Base-by-base conservation (phyloP, 83 land plant genomes). In the Diphasiastrum complanatum region DNA sequence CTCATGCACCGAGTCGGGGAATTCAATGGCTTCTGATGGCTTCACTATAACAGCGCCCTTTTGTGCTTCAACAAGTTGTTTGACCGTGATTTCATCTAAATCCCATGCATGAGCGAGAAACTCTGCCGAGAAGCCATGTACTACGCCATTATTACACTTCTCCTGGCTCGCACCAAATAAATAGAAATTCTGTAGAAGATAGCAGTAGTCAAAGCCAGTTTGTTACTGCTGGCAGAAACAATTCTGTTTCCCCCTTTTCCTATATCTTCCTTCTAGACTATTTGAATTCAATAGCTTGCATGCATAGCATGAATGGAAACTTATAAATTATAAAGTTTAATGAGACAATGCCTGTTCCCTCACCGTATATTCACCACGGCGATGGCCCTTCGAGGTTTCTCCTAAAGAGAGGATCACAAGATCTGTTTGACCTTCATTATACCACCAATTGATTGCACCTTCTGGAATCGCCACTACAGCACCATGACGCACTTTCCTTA, bases 361-460 rank as follows among this genome's bases (percentile, higher is more conserved):
- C 31, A 66, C 68, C 56, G 85, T 82, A 64, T 76, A 85, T 27
- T 71, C 54, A 24, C 89, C 89, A 31, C 67, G 11, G 19, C 68
- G 69, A 67, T 76, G 82, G 68, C 54, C 81, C 26, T 60, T 81
- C 6, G 80, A 63, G 46, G 89, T 81, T 47, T 81, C 85, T 28
- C 85, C 89, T 3, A 85, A 38, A 67, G 78, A 78, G 43, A 85
- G 80, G 56, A 85, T 36, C 0, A 60, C 75, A 38, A 81, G 59
- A 35, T 73, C 73, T 3, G 71, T 30, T 63, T 71, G 61, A 24
- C 77, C 75, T 49, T 80, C 75, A 75, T 82, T 79, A 67, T 64
- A 85, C 77, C 76, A 82, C 89, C 89, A 85, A 14, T 71, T 79
- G 10, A 78, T 74, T 8, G 74, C 78, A 10, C 89, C 89, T 27